Conservation (phyloP, 768 basidiomycete genomes). For the Paxillus ammoniavirescens region DNA sequence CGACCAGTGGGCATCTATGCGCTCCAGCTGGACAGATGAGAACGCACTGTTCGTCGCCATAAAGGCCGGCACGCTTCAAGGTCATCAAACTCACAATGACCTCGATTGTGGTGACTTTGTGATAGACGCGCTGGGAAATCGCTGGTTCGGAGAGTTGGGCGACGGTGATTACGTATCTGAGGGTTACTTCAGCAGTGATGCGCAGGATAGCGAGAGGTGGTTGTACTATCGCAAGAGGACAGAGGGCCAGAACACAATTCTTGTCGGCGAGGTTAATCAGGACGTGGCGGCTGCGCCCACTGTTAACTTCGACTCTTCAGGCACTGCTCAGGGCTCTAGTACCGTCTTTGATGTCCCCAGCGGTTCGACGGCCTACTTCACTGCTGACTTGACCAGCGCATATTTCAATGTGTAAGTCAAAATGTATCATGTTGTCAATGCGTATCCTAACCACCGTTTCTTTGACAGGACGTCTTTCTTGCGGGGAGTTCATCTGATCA, state of each 20-base stretch:
- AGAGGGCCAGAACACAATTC: constrained; percentile 94
- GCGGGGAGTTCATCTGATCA: constrained; percentile 84
- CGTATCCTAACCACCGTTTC: constrained; percentile 14
- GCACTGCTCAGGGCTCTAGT: constrained; percentile 80
- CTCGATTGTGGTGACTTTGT: constrained; percentile 96
- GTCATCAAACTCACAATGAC: constrained; percentile 94
- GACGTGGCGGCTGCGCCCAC: constrained; percentile 66
- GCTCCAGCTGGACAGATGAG: constrained; percentile 89
- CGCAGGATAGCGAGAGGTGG: constrained; percentile 75
- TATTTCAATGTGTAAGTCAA: constrained; percentile 68
- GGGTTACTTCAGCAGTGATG: constrained; percentile 76
- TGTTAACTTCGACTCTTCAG: constrained; percentile 47
- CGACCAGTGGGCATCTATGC: constrained; percentile 89
- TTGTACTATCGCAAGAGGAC: constrained; percentile 95
- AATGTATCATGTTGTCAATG: background rate
- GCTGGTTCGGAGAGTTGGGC: constrained; percentile 95
- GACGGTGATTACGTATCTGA: constrained; percentile 78
- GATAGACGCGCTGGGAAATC: constrained; percentile 86
- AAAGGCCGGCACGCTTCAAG: constrained; percentile 78
- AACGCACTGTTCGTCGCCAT: constrained; percentile 83
- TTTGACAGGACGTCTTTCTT: constrained; percentile 59
- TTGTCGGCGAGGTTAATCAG: constrained; percentile 78
- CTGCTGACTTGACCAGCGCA: constrained; percentile 73
- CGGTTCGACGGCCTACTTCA: constrained; percentile 79
- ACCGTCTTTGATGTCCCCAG: constrained; percentile 65